Base-by-base conservation (phyloP, 345 rosid genomes). In the Brassica cretica region DNA sequence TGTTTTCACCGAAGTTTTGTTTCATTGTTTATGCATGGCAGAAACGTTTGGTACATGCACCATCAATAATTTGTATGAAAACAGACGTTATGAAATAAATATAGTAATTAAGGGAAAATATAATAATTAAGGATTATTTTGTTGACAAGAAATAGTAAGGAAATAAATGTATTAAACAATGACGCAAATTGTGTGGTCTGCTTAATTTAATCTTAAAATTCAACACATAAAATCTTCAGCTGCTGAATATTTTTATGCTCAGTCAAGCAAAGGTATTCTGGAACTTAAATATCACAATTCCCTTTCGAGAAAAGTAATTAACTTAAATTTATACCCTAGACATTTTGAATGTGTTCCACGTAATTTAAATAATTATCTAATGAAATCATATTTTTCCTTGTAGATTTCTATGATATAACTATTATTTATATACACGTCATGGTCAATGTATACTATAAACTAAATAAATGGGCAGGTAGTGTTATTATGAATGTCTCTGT, bases 391-490 rank as follows among this genome's bases (percentile, higher is more conserved):
- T 46, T n/a, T 61, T 73, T 44, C 8, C 61, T 44, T 16, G 18
- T 6, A 63, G 6, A 63, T 12, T 46, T 8, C 1, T 14, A 1
- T 32, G 32, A 25, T 46, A 6, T 46, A 7, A 10, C 49, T 46
- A 32, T 12, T 15, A 16, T 60, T 12, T 10, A 21, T 35, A 55
- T 29, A 74, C 49, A 59, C 30, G 58, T 76, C 68, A 53, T 68
- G 21, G 63, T 76, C 73, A 76, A n/a, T 58, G 49, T 39, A 27
- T 58, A 67, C 11, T 67, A 12, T 9, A 62, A 69, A 51, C 6
- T n/a, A n/a, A 62, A 69, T 18, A 76, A 51, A 62, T 70, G 53
- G 70, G 64, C 64, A 69, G 80, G 69, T 62, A 76, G 68, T 49
- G 10, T 70, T 76, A 70, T 70, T 64, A 25, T 53, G 66, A 71